Evolutionary conservation across 1,139 yeast species (phyloP).

Genomic region (Groenewaldozyma sp.): DNA sequence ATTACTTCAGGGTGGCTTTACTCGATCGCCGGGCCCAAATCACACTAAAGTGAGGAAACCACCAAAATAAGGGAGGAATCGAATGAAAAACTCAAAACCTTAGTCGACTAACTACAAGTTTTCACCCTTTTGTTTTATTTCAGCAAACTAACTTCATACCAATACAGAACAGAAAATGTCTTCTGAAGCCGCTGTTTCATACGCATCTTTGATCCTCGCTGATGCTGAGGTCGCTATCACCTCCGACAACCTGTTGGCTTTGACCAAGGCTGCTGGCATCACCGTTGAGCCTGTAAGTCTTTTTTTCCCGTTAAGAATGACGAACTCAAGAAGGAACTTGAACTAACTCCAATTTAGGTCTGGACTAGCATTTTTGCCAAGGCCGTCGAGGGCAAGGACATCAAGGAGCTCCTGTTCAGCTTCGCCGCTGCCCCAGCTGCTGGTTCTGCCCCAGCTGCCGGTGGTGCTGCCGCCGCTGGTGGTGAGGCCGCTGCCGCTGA

Average conservation of each 20-base stretch:
- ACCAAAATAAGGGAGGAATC: too few species aligned
- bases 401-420: conserved; percentile 82
- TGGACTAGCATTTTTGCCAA: conserved; percentile 95
- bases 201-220: conserved; percentile 93
- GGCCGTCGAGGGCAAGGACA: conserved; percentile 95
- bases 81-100: too few species aligned
- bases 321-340: conserved; percentile 40
- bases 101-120: too few species aligned
- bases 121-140: too few species aligned
- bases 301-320: conserved; percentile 77
- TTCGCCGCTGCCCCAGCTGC: conserved; percentile 62
- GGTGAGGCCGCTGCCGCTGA: conserved; percentile 49
- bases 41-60: too few species aligned
- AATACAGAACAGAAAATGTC: too few species aligned
- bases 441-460: conserved; percentile 48
- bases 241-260: conserved; percentile 79
- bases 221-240: conserved; percentile 94
- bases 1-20: too few species aligned
- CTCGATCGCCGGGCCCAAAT: too few species aligned
- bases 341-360: conserved; percentile 34
- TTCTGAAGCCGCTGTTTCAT: conserved; percentile 33
- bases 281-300: conserved; percentile 43
- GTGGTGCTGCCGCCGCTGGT: conserved; percentile 52
- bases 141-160: too few species aligned
- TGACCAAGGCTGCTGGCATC: conserved; percentile 87